phyloP scores from a whole-genome alignment of 2,329 filamentous ascomycete genomes.

The Chaetomium sp. region DNA sequence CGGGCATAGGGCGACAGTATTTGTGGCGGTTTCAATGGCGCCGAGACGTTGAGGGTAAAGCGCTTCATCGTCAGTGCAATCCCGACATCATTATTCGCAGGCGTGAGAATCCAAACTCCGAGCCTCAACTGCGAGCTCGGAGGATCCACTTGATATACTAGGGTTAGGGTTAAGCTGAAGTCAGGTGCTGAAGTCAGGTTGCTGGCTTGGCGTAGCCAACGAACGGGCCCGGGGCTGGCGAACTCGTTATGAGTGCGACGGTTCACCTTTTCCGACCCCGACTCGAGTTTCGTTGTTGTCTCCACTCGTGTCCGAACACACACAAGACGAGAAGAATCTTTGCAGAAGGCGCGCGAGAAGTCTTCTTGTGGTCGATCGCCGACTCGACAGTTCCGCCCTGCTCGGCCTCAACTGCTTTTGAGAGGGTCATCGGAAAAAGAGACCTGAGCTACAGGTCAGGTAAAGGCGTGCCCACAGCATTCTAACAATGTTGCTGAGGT shows the following conservation, averaged over 20 bases:
- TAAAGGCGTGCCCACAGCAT: neutral
- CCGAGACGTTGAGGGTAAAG: conserved; percentile 9
- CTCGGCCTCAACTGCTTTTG: neutral
- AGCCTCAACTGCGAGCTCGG: conserved; percentile 1
- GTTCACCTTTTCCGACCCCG: conserved; percentile 25
- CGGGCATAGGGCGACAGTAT: conserved; percentile 9
- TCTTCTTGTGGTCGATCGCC: neutral
- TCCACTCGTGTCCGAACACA: no score
- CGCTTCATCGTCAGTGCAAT: conserved; percentile 26
- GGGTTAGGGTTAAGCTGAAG: neutral
- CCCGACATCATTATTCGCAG: conserved; percentile 17
- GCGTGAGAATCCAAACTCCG: conserved; percentile 5
- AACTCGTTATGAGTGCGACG: conserved; percentile 5
- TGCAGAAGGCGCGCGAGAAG: no score
- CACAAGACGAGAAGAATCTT: no score
- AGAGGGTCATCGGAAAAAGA: neutral
- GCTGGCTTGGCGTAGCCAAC: neutral
- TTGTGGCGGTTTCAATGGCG: conserved; percentile 24
- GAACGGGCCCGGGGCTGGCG: no score
- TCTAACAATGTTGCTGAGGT: neutral
- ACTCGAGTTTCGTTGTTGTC: no score
- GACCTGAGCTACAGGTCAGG: neutral
- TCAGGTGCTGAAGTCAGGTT: no score
- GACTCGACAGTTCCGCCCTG: neutral
- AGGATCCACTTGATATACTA: conserved; percentile 3